phyloP scores from a whole-genome alignment of 192 early-diverging fungal species.

The Umbelopsis sp. region DNA sequence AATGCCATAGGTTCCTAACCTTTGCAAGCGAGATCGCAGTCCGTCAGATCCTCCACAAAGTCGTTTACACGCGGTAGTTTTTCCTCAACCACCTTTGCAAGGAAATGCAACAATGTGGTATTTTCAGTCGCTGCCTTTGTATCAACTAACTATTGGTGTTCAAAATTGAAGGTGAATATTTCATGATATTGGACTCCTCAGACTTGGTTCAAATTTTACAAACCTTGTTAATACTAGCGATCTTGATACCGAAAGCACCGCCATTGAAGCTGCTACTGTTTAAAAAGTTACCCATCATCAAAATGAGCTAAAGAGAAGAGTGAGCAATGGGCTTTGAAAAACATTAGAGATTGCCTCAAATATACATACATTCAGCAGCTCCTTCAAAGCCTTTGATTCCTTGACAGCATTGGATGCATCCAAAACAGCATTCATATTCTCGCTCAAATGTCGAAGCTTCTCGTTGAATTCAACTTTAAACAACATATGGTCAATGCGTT shows the following conservation, averaged over 20 bases:
- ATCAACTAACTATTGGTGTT: constrained; percentile 61
- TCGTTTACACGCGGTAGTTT: constrained; percentile 60
- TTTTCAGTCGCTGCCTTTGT: constrained; percentile 72
- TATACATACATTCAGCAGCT: constrained; percentile 61
- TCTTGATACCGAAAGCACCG: constrained; percentile 84
- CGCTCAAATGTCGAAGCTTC: constrained; percentile 59
- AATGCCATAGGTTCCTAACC: constrained; percentile 36
- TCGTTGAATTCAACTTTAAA: constrained; percentile 73
- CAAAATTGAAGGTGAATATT: background rate
- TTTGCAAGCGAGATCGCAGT: constrained; percentile 74
- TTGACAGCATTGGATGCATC: constrained; percentile 65
- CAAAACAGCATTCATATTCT: constrained; percentile 63
- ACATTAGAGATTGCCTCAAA: background rate
- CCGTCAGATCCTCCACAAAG: constrained; percentile 67
- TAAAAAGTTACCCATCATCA: constrained; percentile 85
- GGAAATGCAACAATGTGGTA: constrained; percentile 79
- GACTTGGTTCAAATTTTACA: background rate
- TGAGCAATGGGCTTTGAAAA: background rate
- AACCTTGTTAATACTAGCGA: constrained; percentile 83
- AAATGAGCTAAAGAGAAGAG: constrained; percentile 51
- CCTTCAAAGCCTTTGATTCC: constrained; percentile 67
- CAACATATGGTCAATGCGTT: constrained; percentile 69
- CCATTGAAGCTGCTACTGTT: constrained; percentile 78
- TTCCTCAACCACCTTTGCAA: constrained; percentile 64
- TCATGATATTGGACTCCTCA: background rate